phyloP scores from a whole-genome alignment of 345 rosid species.

The Rhodamnia argentea region DNA sequence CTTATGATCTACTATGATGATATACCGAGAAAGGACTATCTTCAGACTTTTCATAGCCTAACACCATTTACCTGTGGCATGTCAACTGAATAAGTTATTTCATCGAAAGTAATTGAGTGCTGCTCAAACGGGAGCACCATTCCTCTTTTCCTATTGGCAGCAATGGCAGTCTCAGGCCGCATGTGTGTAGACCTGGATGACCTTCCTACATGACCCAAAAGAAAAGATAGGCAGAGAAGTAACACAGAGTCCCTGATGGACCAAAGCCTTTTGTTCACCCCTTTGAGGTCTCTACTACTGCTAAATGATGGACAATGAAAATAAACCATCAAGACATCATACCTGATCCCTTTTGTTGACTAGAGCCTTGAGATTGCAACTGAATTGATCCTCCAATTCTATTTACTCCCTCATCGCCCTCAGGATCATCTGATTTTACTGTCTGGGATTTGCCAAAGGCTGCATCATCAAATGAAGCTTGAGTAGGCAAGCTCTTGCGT shows the following conservation, averaged over 20 bases:
- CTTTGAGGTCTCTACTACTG: neutral
- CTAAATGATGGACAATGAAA: neutral
- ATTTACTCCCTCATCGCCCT: constrained; percentile 4
- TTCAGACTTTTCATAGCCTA: neutral
- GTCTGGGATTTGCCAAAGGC: constrained; percentile 51
- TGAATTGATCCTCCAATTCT: constrained; percentile 18
- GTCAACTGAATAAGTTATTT: constrained; percentile 35
- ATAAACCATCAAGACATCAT: neutral
- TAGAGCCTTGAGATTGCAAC: constrained; percentile 10
- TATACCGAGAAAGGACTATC: neutral
- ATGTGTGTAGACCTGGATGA: neutral
- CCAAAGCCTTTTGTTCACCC: neutral
- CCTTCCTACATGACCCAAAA: neutral
- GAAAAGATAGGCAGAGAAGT: neutral
- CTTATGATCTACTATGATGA: neutral
- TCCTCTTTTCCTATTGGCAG: constrained; percentile 23
- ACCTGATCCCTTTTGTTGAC: constrained; percentile 9
- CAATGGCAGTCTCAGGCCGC: neutral
- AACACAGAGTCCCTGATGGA: neutral
- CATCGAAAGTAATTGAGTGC: constrained; percentile 40
- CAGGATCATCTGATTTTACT: constrained; percentile 29
- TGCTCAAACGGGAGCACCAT: constrained; percentile 58
- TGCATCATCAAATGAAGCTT: constrained; percentile 8
- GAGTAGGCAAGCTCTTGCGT: neutral
- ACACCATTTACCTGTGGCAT: constrained; percentile 40